phyloP scores from a whole-genome alignment of 2,329 filamentous ascomycete species.

The Bipolaris bicolor region DNA sequence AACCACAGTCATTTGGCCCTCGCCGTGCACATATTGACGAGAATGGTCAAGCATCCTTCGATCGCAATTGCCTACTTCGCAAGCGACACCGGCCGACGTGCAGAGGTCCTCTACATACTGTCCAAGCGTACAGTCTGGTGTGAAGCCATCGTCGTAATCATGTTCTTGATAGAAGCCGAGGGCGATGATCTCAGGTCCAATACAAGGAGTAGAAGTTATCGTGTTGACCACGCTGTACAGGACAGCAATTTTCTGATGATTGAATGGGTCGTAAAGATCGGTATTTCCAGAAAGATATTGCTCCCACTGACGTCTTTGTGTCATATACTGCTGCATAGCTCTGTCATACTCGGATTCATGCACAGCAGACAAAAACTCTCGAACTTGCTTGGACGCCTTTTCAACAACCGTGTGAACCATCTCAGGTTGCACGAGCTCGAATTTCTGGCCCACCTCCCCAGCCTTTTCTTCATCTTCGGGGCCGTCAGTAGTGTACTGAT shows the following conservation, averaged over 20 bases:
- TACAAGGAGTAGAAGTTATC: constrained; percentile 88
- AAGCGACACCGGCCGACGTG: constrained; percentile 74
- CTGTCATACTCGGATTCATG: constrained; percentile 98
- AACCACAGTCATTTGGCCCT: constrained; percentile 90
- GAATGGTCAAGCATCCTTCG: constrained; percentile 91
- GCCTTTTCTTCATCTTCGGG: constrained; percentile 29
- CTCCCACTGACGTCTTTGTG: constrained; percentile 95
- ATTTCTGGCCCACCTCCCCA: constrained; percentile 65
- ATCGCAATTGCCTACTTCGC: constrained; percentile 83
- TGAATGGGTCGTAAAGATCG: constrained; percentile 90
- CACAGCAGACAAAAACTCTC: constrained; percentile 91
- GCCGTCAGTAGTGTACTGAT: constrained; percentile 63
- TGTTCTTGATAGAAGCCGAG: constrained; percentile 95
- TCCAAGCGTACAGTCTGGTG: constrained; percentile 87
- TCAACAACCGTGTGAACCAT: constrained; percentile 89
- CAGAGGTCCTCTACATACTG: constrained; percentile 95
- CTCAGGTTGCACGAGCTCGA: constrained; percentile 90
- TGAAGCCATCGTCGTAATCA: constrained; percentile 70
- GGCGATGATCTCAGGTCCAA: constrained; percentile 86
- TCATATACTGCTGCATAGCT: constrained; percentile 89
- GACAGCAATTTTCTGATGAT: constrained; percentile 95
- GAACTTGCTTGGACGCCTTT: constrained; percentile 81
- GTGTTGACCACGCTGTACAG: constrained; percentile 94
- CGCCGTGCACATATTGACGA: constrained; percentile 94
- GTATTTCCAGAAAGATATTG: constrained; percentile 87